A percentile compares a stretch with the other conserved stretches of the same genome.
Conservation (phyloP, 225 moss, liverwort and hornwort genomes). For the Physcomitrellopsis africana region DNA sequence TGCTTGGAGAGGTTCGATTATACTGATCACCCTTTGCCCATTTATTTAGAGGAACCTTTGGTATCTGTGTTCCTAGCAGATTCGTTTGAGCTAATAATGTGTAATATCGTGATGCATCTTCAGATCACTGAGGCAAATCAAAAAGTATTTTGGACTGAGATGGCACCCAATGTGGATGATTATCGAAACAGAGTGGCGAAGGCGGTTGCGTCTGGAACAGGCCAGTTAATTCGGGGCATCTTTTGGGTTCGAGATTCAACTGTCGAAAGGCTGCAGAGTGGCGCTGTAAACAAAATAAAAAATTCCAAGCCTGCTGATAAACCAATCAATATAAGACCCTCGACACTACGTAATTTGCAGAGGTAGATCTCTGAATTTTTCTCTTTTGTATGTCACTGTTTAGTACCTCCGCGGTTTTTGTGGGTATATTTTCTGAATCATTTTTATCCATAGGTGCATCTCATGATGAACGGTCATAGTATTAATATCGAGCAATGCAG, state of each 20-base stretch:
- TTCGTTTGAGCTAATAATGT: not conserved
- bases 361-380: constrained; percentile 32
- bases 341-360: constrained; percentile 53
- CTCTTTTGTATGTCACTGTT: not conserved
- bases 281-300: constrained; percentile 51
- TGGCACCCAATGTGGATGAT: constrained; percentile 83
- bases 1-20: no score
- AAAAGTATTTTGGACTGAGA: constrained; percentile 48
- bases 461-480: no score
- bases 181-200: constrained; percentile 67
- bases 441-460: no score
- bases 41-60: no score
- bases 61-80: not conserved
- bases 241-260: constrained; percentile 81
- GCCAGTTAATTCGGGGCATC: constrained; percentile 76
- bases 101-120: not conserved
- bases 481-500: no score
- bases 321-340: constrained; percentile 48
- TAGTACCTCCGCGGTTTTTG: not conserved
- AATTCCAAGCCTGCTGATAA: constrained; percentile 53
- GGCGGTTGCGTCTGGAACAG: constrained; percentile 68
- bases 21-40: no score
- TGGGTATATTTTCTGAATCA: no score
- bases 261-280: constrained; percentile 51
- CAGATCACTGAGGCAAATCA: constrained; percentile 44